Conservation (phyloP, 108 stramenopile genomes). For the Pseudonitzschia multistriata region DNA sequence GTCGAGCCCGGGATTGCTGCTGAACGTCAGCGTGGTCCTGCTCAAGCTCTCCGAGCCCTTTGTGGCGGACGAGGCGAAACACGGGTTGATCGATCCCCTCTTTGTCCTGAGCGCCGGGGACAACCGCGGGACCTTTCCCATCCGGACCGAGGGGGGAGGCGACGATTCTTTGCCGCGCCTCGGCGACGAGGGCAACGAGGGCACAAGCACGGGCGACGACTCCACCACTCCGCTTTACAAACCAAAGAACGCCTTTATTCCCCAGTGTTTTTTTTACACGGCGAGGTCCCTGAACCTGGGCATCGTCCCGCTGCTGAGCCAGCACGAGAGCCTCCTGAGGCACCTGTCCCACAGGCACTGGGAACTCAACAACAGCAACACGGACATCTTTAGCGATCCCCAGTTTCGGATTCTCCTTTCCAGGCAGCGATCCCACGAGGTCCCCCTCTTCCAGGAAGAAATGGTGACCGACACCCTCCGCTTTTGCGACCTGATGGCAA, state of each 20-base stretch:
- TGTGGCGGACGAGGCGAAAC: conserved; percentile 53
- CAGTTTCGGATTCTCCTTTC: conserved; percentile 56
- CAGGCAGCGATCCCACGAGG: conserved; percentile 62
- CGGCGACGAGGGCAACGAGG: conserved; percentile 40
- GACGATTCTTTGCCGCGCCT: conserved; percentile 73
- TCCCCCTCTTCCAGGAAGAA: conserved; percentile 64
- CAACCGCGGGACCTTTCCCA: conserved; percentile 68
- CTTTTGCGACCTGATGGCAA: conserved; percentile 69
- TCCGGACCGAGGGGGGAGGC: conserved; percentile 29
- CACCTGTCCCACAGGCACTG: conserved; percentile 62
- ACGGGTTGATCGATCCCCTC: conserved; percentile 63
- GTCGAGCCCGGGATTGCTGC: conserved; percentile 46
- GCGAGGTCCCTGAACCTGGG: conserved; percentile 72
- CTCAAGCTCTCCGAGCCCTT: conserved; percentile 86
- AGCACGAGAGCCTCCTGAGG: conserved; percentile 56
- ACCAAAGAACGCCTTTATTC: conserved; percentile 85
- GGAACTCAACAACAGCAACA: conserved; percentile 47
- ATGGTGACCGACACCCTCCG: conserved; percentile 61
- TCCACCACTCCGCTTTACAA: conserved; percentile 31
- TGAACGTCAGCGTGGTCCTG: conserved; percentile 64
- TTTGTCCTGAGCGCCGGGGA: conserved; percentile 63
- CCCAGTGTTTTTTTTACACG: conserved; percentile 80
- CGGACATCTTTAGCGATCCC: conserved; percentile 64
- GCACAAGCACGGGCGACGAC: background rate
- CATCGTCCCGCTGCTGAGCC: conserved; percentile 49